phyloP scores from a whole-genome alignment of 1,284 basidiomycete species.

The Austropuccinia psidii region DNA sequence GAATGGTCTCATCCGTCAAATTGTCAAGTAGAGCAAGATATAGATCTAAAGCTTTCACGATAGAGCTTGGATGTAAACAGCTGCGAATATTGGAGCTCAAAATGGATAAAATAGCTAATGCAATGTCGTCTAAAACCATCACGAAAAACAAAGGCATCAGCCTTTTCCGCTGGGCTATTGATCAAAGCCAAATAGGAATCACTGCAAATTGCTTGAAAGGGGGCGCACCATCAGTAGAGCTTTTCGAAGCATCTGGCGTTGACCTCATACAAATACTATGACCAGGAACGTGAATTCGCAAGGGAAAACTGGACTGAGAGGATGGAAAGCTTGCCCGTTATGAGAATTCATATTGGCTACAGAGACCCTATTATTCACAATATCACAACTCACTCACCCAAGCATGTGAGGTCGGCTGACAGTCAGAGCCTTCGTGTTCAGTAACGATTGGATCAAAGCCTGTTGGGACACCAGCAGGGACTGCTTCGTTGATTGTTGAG shows the following conservation, averaged over 20 bases:
- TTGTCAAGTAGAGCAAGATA: slow-evolving; percentile 73
- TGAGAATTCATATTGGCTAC: too few relatives aligned
- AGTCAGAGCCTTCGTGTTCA: not conserved
- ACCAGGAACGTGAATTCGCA: slow-evolving; percentile 30
- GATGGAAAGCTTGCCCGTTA: not conserved
- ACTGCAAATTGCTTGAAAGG: not conserved
- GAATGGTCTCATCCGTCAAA: slow-evolving; percentile 86
- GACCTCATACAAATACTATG: not conserved
- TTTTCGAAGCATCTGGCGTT: slow-evolving; percentile 1
- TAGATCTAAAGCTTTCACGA: slow-evolving; percentile 74
- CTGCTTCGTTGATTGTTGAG: not conserved
- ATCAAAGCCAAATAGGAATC: slow-evolving; percentile 8
- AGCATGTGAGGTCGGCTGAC: slow-evolving; percentile 1
- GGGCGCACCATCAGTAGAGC: slow-evolving; percentile 5
- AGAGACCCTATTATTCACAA: too few relatives aligned
- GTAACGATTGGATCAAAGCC: not conserved
- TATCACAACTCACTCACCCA: slow-evolving; percentile 1
- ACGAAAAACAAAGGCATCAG: not conserved
- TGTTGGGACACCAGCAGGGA: not conserved
- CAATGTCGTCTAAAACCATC: slow-evolving; percentile 60
- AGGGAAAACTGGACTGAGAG: slow-evolving; percentile 21
- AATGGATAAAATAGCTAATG: slow-evolving; percentile 70
- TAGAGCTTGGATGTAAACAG: slow-evolving; percentile 75
- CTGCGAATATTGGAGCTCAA: slow-evolving; percentile 85
- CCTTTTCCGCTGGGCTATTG: slow-evolving; percentile 3